These are phyloP conservation scores for Didymella segeticola DNA, from an alignment of 2,329 filamentous ascomycete species.

Conservation along the genomic window DNA sequence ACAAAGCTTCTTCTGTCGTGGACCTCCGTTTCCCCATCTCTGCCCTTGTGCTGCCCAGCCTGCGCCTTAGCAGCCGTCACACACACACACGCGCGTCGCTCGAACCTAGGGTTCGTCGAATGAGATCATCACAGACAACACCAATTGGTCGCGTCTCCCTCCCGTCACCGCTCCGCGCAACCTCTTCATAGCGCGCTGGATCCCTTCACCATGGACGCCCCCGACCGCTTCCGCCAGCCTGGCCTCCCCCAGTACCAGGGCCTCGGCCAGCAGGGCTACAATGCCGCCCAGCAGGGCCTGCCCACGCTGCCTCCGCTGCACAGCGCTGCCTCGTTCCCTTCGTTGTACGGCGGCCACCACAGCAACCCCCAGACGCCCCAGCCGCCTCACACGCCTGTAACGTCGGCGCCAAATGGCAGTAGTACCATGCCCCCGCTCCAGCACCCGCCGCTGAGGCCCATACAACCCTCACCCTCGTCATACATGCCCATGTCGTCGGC, in stretches of 20 bases:
- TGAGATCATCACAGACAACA: constrained; percentile 36
- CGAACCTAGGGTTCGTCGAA: constrained; percentile 38
- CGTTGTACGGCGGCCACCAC: constrained; percentile 44
- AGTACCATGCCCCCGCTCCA: constrained; percentile 45
- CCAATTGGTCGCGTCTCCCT: constrained; percentile 43
- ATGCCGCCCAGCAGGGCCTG: constrained; percentile 38
- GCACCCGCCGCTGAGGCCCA: constrained; percentile 47
- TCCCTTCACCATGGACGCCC: constrained; percentile 41
- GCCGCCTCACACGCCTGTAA: constrained; percentile 46
- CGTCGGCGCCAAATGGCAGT: constrained; percentile 39
- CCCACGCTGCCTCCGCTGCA: constrained; percentile 48
- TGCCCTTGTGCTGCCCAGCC: constrained; percentile 35
- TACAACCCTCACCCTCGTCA: constrained; percentile 45
- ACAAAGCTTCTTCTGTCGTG: constrained; percentile 41
- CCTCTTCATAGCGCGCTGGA: constrained; percentile 12
- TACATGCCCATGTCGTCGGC: constrained; percentile 44
- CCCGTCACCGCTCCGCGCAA: constrained; percentile 21
- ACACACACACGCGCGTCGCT: constrained; percentile 32
- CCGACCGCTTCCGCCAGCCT: constrained; percentile 46
- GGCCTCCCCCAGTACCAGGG: constrained; percentile 44
- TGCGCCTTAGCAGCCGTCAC: constrained; percentile 34
- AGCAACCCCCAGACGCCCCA: constrained; percentile 50
- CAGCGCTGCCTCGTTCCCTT: constrained; percentile 37
- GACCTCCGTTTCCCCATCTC: constrained; percentile 36
- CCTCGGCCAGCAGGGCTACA: constrained; percentile 41